These are phyloP conservation scores for Pythium phragmiticola DNA, from an alignment of 352 stramenopile genomes.

Conservation along the genomic window DNA sequence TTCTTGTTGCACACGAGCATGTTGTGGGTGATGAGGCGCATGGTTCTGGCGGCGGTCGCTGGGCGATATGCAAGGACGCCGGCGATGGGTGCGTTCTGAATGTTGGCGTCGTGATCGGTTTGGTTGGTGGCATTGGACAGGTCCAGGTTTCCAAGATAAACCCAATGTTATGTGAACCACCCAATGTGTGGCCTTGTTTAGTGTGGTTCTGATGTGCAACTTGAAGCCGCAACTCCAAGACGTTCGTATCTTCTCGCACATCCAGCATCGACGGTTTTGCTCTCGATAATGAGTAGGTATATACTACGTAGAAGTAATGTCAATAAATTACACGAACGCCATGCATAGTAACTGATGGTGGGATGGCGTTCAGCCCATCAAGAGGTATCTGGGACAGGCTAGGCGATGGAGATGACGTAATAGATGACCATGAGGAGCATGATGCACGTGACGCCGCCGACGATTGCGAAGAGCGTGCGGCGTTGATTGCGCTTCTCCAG, in stretches of 20 bases:
- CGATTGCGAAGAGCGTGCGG: constrained; percentile 71
- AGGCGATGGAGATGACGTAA: constrained; percentile 38
- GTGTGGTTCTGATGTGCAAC: no score
- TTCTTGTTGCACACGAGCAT: constrained; percentile 94
- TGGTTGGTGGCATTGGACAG: constrained; percentile 11
- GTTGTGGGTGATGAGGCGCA: constrained; percentile 94
- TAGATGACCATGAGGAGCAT: constrained; percentile 73
- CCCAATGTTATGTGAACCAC: constrained; percentile 10
- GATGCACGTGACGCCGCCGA: constrained; percentile 67
- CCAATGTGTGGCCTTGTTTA: background rate
- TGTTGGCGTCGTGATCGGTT: background rate
- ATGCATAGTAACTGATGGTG: background rate
- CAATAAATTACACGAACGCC: background rate
- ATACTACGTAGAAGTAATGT: background rate
- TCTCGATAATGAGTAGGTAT: background rate
- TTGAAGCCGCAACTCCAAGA: no score
- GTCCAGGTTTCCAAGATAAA: background rate
- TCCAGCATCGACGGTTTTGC: no score
- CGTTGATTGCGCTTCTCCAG: constrained; percentile 59
- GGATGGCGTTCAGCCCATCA: background rate
- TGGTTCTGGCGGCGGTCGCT: constrained; percentile 24
- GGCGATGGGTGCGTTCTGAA: background rate
- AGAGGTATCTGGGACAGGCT: background rate
- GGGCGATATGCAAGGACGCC: background rate
- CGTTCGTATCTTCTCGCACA: no score